These are phyloP conservation scores for Cytidiella melzeri DNA, from an alignment of 768 basidiomycete species.

Conservation along the genomic window DNA sequence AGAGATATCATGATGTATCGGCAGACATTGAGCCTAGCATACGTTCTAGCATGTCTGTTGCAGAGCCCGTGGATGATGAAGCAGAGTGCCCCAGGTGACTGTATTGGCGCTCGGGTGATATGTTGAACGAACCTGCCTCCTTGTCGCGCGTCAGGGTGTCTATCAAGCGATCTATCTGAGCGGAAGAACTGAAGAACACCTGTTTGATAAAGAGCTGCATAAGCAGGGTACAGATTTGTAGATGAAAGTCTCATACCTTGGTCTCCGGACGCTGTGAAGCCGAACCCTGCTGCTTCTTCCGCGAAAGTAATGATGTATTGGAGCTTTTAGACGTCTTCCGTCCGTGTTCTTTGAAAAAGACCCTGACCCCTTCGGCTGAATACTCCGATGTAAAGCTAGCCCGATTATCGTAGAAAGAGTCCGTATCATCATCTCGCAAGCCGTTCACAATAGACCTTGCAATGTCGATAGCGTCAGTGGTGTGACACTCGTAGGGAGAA, in stretches of 20 bases:
- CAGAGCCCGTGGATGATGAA: conserved; percentile 57
- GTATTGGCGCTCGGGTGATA: conserved; percentile 37
- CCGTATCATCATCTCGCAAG: conserved; percentile 69
- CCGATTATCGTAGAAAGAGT: conserved; percentile 61
- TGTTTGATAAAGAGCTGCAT: conserved; percentile 23
- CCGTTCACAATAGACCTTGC: conserved; percentile 81
- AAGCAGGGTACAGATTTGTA: conserved; percentile 15
- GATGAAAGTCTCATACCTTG: conserved; percentile 46
- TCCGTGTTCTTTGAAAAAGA: conserved; percentile 73
- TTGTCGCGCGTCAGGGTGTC: conserved; percentile 76
- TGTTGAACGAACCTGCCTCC: conserved; percentile 82
- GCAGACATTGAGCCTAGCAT: conserved; percentile 46
- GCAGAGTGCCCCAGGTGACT: conserved; percentile 38
- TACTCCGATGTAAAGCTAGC: conserved; percentile 73
- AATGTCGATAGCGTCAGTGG: conserved; percentile 14
- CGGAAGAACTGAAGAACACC: conserved; percentile 72
- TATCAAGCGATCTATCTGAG: conserved; percentile 78
- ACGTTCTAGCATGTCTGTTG: conserved; percentile 57
- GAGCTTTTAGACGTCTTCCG: conserved; percentile 65
- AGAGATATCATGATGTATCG: conserved; percentile 19
- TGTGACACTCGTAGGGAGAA: not conserved
- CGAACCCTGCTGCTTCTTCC: conserved; percentile 38
- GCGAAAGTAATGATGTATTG: conserved; percentile 48
- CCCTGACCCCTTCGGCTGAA: conserved; percentile 61
- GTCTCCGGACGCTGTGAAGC: conserved; percentile 71